Conservation (phyloP, 31 red algal genomes). For the Pterothamnion heteromorphum region DNA sequence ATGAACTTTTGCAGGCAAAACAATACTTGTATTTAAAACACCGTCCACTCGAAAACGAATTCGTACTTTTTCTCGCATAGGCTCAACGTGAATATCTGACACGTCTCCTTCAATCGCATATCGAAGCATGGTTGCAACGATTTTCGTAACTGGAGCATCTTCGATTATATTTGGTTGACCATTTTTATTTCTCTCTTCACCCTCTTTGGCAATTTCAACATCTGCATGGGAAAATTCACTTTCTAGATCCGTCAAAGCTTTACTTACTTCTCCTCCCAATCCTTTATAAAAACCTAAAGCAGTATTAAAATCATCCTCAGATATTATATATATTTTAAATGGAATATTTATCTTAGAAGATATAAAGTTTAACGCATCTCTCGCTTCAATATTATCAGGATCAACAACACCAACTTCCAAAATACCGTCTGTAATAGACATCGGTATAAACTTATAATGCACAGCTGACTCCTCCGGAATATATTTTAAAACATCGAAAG, state of each 20-base stretch:
- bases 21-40: not conserved
- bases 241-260: not conserved
- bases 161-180: not conserved
- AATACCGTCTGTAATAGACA: not conserved
- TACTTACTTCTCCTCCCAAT: not conserved
- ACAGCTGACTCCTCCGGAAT: not conserved
- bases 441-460: not conserved
- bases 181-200: slow-evolving; percentile 1
- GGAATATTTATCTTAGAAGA: not conserved
- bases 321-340: not conserved
- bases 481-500: not conserved
- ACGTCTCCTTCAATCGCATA: not conserved
- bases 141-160: slow-evolving; percentile 6
- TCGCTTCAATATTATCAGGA: not conserved
- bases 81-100: slow-evolving; percentile 6
- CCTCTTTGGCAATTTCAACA: not conserved
- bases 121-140: not conserved
- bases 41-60: slow-evolving; percentile 4
- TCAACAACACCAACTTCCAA: not conserved
- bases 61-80: not conserved
- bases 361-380: not conserved
- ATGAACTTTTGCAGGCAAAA: not conserved
- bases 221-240: not conserved
- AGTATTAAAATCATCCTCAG: not conserved
- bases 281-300: not conserved